Base-by-base conservation (phyloP, 495 filamentous ascomycete genomes). In the Tricharina praecox region DNA sequence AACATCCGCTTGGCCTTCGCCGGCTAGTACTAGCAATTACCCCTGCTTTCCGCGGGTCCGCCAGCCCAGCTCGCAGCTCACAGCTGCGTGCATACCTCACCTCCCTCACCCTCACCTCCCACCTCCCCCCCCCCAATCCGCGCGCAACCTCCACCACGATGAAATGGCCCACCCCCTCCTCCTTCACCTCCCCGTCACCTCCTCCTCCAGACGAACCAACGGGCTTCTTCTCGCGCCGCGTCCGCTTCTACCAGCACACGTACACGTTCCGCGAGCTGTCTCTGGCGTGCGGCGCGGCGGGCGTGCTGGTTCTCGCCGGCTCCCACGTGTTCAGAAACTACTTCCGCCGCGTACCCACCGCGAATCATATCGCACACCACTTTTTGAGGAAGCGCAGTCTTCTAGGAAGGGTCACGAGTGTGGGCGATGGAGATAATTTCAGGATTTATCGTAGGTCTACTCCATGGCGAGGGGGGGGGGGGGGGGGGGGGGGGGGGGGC, bases 361-460 rank as follows among this genome's bases (percentile, higher is more conserved):
- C 81, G 18, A 64, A 68, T 4, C 68, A 81, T 53, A 86, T 97
- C 56, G 71, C 72, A 46, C 75, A 81, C 1, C 66, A 61, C 7
- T 73, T 72, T 57, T 82, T 84, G 56, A 77, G 82, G 16, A 73
- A 66, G 43, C 71, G 85, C 49, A 82, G 73, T 44, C 53, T 96
- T 41, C 78, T 88, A 53, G 90, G 90, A 5, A 71, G 68, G 46
- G 90, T 95, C 2, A 94, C 90, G 23, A 86, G 81, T 51, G 90
- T 97, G 20, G 92, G 92, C 40, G 90, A 97, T 68, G 92, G 84
- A 0, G 90, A 97, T 59, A 85, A 85, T 52, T 95, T 97, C 61
- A 76, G 85, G 43, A 62, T 97, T 7, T 97, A 80, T 61, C 90
- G 23, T 39, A 5, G 28, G 28, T 32, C 28, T 32, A 32, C 28